Conservation (phyloP, 768 basidiomycete genomes). For the Podaxis pistillaris region DNA sequence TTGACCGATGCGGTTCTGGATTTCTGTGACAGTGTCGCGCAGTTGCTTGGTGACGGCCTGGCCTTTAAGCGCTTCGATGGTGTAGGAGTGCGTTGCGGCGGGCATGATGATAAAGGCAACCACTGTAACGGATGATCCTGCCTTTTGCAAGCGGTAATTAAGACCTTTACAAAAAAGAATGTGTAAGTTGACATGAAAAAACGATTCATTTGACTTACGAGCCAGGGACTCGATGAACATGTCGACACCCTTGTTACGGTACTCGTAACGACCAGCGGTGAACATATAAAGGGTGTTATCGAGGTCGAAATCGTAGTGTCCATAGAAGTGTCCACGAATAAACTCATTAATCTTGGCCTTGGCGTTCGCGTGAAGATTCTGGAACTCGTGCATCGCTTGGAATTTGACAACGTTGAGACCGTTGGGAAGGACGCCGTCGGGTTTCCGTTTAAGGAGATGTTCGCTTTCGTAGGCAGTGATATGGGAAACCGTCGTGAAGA, state of each 20-base stretch:
- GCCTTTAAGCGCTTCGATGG: constrained; percentile 92
- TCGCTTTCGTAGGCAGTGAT: constrained; percentile 98
- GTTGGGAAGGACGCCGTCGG: constrained; percentile 95
- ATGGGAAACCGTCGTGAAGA: constrained; percentile 96
- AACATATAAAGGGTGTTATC: constrained; percentile 94
- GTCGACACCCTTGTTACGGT: constrained; percentile 98
- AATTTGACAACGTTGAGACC: constrained; percentile 99
- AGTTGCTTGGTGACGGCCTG: constrained; percentile 98
- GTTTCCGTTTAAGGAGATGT: constrained; percentile 95
- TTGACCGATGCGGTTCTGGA: constrained; percentile 89
- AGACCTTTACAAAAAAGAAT: constrained; percentile 31
- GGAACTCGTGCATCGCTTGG: constrained; percentile 99
- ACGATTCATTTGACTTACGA: constrained; percentile 42
- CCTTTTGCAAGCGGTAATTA: constrained; percentile 52
- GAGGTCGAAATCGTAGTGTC: constrained; percentile 94
- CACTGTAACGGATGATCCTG: constrained; percentile 75
- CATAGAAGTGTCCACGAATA: constrained; percentile 96
- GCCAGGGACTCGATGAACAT: constrained; percentile 99
- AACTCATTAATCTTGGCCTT: constrained; percentile 99
- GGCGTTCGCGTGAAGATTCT: constrained; percentile 87
- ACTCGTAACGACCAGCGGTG: constrained; percentile 99
- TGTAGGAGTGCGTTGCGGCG: constrained; percentile 93
- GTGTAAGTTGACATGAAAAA: background rate
- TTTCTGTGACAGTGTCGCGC: constrained; percentile 92
- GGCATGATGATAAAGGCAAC: constrained; percentile 99